These are phyloP conservation scores for Moniliophthora roreri DNA, from an alignment of 1,284 basidiomycete genomes.

Conservation along the genomic window DNA sequence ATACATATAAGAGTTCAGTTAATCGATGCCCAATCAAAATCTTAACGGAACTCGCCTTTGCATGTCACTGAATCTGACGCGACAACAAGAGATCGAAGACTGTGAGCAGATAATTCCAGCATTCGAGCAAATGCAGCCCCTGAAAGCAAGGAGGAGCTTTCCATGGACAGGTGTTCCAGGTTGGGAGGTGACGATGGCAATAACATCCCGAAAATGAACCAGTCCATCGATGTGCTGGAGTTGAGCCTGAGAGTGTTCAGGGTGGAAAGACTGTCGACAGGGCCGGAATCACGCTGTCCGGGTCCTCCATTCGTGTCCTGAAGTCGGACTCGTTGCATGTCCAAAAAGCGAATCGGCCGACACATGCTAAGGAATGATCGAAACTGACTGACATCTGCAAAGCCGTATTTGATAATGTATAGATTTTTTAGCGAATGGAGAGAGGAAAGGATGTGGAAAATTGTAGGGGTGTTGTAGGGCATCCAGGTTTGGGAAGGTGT, in stretches of 20 bases:
- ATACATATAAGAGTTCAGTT: no score
- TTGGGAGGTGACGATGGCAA: background rate
- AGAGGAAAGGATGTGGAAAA: background rate
- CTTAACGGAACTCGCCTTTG: no score
- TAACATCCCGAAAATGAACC: background rate
- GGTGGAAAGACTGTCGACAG: background rate
- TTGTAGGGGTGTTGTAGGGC: background rate
- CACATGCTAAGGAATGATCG: background rate
- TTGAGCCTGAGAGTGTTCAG: background rate
- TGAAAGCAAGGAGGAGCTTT: background rate
- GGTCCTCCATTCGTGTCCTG: background rate
- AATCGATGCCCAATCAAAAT: no score
- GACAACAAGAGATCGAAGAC: no score
- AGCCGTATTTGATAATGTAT: background rate
- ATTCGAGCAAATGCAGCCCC: background rate
- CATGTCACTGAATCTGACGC: no score
- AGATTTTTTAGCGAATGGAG: background rate
- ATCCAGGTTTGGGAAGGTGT: background rate
- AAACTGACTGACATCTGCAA: background rate
- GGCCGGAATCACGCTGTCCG: background rate
- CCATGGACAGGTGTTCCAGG: background rate
- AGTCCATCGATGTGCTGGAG: background rate
- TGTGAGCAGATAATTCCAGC: no score
- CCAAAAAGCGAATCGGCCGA: background rate
- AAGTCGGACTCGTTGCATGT: background rate